A percentile compares a stretch with the other conserved stretches of the same genome.
phyloP scores from a whole-genome alignment of 2,329 filamentous ascomycete genomes.

The Venturia effusa region DNA sequence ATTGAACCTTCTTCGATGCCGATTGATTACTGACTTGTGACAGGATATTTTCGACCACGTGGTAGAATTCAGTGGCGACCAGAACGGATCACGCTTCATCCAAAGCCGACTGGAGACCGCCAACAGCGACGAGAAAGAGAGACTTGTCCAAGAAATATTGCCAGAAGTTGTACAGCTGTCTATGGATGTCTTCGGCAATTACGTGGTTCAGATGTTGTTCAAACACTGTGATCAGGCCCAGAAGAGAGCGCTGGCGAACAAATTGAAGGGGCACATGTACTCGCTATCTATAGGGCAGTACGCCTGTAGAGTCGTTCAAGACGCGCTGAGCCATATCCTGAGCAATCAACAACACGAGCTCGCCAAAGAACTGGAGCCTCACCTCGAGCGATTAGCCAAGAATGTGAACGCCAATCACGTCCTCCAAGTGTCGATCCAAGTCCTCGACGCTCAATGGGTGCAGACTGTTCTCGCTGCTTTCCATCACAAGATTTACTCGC shows the following conservation, averaged over 20 bases:
- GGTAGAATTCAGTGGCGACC: conserved; percentile 91
- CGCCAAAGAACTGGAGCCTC: conserved; percentile 68
- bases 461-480: conserved; percentile 78
- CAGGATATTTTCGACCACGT: conserved; percentile 72
- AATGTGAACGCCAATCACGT: conserved; percentile 95
- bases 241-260: conserved; percentile 73
- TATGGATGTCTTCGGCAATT: conserved; percentile 96
- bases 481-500: conserved; percentile 58
- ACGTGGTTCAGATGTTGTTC: conserved; percentile 96
- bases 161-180: conserved; percentile 78
- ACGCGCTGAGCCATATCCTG: conserved; percentile 82
- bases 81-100: conserved; percentile 91
- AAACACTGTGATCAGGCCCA: conserved; percentile 91
- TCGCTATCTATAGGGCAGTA: conserved; percentile 81
- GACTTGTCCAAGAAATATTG: conserved; percentile 77
- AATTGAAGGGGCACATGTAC: conserved; percentile 79
- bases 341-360: conserved; percentile 83
- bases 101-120: conserved; percentile 85
- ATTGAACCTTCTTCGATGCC: neutral
- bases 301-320: conserved; percentile 90
- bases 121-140: conserved; percentile 92
- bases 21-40: neutral
- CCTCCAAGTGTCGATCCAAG: conserved; percentile 83
- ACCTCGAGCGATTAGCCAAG: conserved; percentile 67
- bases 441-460: conserved; percentile 66